phyloP scores from a whole-genome alignment of 768 basidiomycete genomes.

The Mycena epipterygia region DNA sequence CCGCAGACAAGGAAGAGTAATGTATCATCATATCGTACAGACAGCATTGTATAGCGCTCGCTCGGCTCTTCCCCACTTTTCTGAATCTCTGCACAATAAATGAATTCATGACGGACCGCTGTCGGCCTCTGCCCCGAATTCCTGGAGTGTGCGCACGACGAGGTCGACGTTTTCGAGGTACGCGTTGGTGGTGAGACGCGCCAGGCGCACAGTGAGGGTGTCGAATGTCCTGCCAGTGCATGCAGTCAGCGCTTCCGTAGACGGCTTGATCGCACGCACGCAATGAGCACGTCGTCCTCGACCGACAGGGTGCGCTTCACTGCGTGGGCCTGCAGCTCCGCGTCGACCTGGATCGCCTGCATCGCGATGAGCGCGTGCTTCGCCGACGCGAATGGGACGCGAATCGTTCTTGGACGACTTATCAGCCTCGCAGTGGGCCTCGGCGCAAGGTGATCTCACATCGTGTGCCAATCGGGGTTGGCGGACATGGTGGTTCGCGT shows the following conservation, averaged over 20 bases:
- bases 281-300: constrained; percentile 77
- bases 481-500: constrained; percentile 33
- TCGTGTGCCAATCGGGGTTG: constrained; percentile 41
- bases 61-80: constrained; percentile 8
- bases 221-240: constrained; percentile 77
- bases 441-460: constrained; percentile 34
- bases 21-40: constrained; percentile 32
- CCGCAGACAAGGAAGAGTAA: constrained; percentile 56
- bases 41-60: constrained; percentile 37
- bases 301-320: constrained; percentile 81
- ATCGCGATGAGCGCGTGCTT: constrained; percentile 87
- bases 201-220: constrained; percentile 87
- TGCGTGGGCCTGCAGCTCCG: constrained; percentile 84
- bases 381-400: constrained; percentile 81
- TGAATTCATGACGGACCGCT: constrained; percentile 37
- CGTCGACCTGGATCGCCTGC: constrained; percentile 88
- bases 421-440: constrained; percentile 27
- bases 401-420: constrained; percentile 66
- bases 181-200: constrained; percentile 85
- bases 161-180: constrained; percentile 93
- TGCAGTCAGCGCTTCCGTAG: constrained; percentile 14
- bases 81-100: constrained; percentile 16
- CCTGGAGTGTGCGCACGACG: constrained; percentile 83
- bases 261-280: constrained; percentile 65
- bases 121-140: constrained; percentile 81